Evolutionary conservation across 1,139 yeast species (phyloP), one percentile per base, ranked within the genome.

Genomic region (Fermentozyma sake): DNA sequence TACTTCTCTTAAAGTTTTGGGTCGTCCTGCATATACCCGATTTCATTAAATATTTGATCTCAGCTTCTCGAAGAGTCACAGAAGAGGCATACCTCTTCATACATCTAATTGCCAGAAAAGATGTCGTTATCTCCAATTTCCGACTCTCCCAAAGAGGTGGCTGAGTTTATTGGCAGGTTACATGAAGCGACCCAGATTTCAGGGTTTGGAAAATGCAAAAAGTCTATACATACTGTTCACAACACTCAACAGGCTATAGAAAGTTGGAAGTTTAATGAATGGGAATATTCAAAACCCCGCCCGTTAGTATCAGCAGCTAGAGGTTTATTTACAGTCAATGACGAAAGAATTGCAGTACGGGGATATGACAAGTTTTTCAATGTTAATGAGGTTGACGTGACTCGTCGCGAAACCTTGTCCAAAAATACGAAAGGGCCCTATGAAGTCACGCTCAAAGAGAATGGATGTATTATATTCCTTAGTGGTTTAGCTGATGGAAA

Each of bases 311-410:
- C 76, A 4, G 61, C 77, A 33, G 95, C 97, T 0, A 66, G 98
- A 30, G 98, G 98, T 0, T 54, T 91, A 11, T 91, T 91, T 48
- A 84, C 94, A 0, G 35, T 51, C 3, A 54, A 61, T 11, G 65
- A 69, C 21, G 38, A 48, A 9, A 44, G 42, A 12, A 81, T 93
- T 14, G 77, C 76, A 1, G 79, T 81, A 1, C 62, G 99, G 41
- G 98, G 99, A 0, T 93, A 93, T 50, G 93, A 93, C 55, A 93
- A 93, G 58, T 93, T 93, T 52, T 93, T 87, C 69, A 89, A 83
- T 47, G 64, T 86, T 7, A 73, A 67, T 33, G 98, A 93, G 48
- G 67, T 72, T 1, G 43, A 59, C 0, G 43, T 44, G 3, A 81
- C 95, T 0, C 67, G 60, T 30, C 66, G 76, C 62, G 59, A 56